A percentile compares a stretch with the other conserved stretches of the same genome.
Evolutionary conservation across 2,329 filamentous ascomycete genomes (phyloP).

Genomic region (Trichoderma aggressivum): DNA sequence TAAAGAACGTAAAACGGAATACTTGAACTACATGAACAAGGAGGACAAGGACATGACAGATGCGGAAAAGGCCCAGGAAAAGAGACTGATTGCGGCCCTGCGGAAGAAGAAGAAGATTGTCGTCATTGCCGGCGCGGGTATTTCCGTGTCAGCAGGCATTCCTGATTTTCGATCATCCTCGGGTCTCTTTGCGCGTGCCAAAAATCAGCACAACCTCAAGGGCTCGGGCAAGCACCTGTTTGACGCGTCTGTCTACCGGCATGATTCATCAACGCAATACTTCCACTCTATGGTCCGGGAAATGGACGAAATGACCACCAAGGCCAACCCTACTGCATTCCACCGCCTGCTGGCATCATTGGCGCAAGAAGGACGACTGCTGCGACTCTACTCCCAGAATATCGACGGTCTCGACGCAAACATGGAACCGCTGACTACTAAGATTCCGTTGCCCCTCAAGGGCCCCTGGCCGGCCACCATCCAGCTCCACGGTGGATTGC

Average conservation of each 20-base stretch:
- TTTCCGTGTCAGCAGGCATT: constrained; percentile 94
- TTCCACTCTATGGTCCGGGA: constrained; percentile 97
- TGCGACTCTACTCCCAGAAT: constrained; percentile 94
- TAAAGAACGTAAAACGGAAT: constrained; percentile 71
- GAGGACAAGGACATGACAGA: constrained; percentile 47
- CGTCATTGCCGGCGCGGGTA: constrained; percentile 92
- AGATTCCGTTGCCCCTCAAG: constrained; percentile 75
- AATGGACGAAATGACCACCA: constrained; percentile 73
- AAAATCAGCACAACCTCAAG: constrained; percentile 85
- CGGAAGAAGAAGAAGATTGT: constrained; percentile 95
- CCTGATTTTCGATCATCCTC: constrained; percentile 93
- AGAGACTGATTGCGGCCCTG: constrained; percentile 69
- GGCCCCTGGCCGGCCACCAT: constrained; percentile 91
- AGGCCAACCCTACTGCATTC: constrained; percentile 79
- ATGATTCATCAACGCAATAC: constrained; percentile 79
- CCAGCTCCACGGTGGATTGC: constrained; percentile 87
- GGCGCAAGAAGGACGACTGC: constrained; percentile 77
- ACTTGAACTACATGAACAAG: constrained; percentile 63
- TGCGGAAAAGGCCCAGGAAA: constrained; percentile 54
- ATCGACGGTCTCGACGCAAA: constrained; percentile 92
- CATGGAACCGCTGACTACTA: constrained; percentile 74
- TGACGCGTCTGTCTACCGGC: constrained; percentile 95
- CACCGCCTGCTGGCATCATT: constrained; percentile 91
- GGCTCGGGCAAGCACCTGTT: constrained; percentile 90
- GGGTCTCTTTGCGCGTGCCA: constrained; percentile 82